Percentiles rank a stretch among this genome's conserved stretches.
phyloP scores from a whole-genome alignment of 345 rosid genomes.

The Brassica napus region Da-Ae NC_063444.1:41496001-41496500 shows the following conservation, averaged over 20 bases:
- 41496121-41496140: constrained; percentile 78
- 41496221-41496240: constrained; percentile 84
- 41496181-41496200: constrained; percentile 83
- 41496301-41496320: too few relatives aligned
- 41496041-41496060: constrained; percentile 1
- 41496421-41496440: constrained; percentile 85
- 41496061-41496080: constrained; percentile 26
- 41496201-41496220: constrained; percentile 87
- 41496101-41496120: constrained; percentile 83
- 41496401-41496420: constrained; percentile 65
- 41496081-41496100: constrained; percentile 97
- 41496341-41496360: constrained; percentile 1
- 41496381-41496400: constrained; percentile 82
- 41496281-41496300: constrained; percentile 7
- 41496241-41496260: constrained; percentile 41
- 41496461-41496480: constrained; percentile 75
- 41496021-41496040: neutral
- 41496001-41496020: neutral
- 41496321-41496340: neutral
- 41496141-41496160: constrained; percentile 91
- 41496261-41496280: neutral
- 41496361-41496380: constrained; percentile 65
- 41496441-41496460: constrained; percentile 77
- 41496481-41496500: constrained; percentile 71
- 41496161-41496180: constrained; percentile 85